A percentile compares a stretch with the other conserved stretches of the same genome.
Conservation (phyloP, 108 stramenopile species). For the Cyclotella distinguenda region DNA sequence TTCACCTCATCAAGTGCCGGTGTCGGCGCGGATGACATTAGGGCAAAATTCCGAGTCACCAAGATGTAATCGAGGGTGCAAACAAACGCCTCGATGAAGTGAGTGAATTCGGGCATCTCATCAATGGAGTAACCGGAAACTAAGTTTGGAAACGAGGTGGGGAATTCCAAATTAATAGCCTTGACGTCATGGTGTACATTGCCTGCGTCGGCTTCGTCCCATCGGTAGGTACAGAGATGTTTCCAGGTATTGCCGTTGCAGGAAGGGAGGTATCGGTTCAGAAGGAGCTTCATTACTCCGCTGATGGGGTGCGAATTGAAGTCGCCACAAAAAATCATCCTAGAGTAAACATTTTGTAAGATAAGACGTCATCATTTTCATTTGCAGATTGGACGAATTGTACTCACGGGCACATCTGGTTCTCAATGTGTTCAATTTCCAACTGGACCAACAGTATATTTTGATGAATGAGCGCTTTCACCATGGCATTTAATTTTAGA, state of each 20-base stretch:
- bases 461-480: no score
- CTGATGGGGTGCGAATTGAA: slow-evolving; percentile 54
- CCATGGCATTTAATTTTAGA: no score
- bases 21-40: slow-evolving; percentile 43
- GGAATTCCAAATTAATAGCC: slow-evolving; percentile 31
- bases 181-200: slow-evolving; percentile 15
- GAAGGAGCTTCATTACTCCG: slow-evolving; percentile 51
- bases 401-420: slow-evolving; percentile 26
- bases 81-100: slow-evolving; percentile 52
- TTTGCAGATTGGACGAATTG: not conserved
- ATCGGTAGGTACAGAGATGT: slow-evolving; percentile 56
- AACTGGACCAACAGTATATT: no score
- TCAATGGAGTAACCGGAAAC: slow-evolving; percentile 41
- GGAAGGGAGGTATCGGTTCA: slow-evolving; percentile 42
- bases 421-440: slow-evolving; percentile 39
- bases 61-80: slow-evolving; percentile 69
- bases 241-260: slow-evolving; percentile 48
- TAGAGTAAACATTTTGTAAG: no score
- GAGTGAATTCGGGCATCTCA: slow-evolving; percentile 53
- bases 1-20: slow-evolving; percentile 45
- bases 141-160: slow-evolving; percentile 26
- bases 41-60: slow-evolving; percentile 23
- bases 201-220: slow-evolving; percentile 38
- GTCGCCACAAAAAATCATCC: slow-evolving; percentile 69
- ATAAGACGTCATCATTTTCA: no score